Conservation (phyloP, 345 rosid genomes). For the Nephelium lappaceum region DNA sequence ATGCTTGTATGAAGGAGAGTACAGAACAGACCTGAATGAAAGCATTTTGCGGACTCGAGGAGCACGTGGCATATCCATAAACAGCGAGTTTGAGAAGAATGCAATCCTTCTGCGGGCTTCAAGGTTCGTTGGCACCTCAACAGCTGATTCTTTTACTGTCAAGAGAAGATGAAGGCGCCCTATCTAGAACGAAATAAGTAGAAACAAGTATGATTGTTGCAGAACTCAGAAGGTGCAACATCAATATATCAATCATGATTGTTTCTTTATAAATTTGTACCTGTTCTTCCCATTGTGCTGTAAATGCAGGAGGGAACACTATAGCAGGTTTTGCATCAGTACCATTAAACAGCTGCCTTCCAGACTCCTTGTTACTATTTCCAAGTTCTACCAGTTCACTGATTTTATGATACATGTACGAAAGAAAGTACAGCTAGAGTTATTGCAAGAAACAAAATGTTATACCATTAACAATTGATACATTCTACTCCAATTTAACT, state of each 20-base stretch:
- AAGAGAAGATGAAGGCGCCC: constrained; percentile 88
- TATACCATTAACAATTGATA: neutral
- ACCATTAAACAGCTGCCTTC: constrained; percentile 95
- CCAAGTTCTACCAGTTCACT: constrained; percentile 89
- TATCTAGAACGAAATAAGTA: constrained; percentile 52
- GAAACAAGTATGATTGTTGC: constrained; percentile 5
- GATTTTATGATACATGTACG: constrained; percentile 23
- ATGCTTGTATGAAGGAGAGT: constrained; percentile 15
- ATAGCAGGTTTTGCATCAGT: constrained; percentile 87
- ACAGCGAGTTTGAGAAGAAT: constrained; percentile 89
- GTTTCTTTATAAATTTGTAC: constrained; percentile 33
- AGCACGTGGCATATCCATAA: constrained; percentile 98
- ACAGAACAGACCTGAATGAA: constrained; percentile 67
- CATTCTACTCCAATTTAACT: constrained; percentile 12
- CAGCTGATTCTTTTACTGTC: constrained; percentile 91
- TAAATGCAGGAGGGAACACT: constrained; percentile 69
- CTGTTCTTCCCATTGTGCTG: constrained; percentile 97
- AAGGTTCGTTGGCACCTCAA: constrained; percentile 88
- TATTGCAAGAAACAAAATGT: constrained; percentile 1
- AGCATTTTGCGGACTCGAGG: constrained; percentile 94
- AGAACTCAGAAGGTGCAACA: constrained; percentile 5
- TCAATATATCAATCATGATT: neutral
- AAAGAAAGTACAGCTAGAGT: neutral
- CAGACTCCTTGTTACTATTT: constrained; percentile 85
- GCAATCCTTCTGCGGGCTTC: constrained; percentile 97